Percentiles rank a stretch among this genome's conserved stretches.
phyloP scores from a whole-genome alignment of 345 rosid genomes.

The Gossypioides kirkii region DNA sequence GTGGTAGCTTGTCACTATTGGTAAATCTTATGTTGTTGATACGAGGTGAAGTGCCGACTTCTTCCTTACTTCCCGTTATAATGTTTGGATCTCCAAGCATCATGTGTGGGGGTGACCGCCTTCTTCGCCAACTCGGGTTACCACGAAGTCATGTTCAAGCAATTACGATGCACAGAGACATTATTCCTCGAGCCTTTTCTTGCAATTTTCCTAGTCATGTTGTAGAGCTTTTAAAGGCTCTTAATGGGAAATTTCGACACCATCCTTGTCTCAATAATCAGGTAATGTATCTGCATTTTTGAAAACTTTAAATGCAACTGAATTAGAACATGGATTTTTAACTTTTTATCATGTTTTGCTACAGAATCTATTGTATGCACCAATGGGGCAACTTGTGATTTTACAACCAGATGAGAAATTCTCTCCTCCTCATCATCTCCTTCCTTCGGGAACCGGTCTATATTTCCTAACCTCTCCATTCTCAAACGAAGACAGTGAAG shows the following conservation, averaged over 20 bases:
- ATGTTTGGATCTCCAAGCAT: slow-evolving; percentile 90
- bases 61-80: slow-evolving; percentile 81
- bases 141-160: slow-evolving; percentile 66
- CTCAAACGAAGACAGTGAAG: slow-evolving; percentile 35
- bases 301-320: neutral
- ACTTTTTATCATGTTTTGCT: slow-evolving; percentile 11
- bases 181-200: slow-evolving; percentile 95
- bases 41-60: slow-evolving; percentile 71
- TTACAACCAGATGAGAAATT: slow-evolving; percentile 86
- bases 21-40: slow-evolving; percentile 82
- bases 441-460: slow-evolving; percentile 89
- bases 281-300: slow-evolving; percentile 35
- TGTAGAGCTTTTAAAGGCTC: slow-evolving; percentile 73
- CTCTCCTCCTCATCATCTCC: slow-evolving; percentile 82
- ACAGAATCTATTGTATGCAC: slow-evolving; percentile 75
- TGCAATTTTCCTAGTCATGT: slow-evolving; percentile 82
- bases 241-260: slow-evolving; percentile 73
- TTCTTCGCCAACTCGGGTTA: slow-evolving; percentile 79
- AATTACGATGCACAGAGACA: slow-evolving; percentile 85
- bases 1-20: slow-evolving; percentile 88
- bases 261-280: slow-evolving; percentile 84
- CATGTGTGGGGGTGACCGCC: slow-evolving; percentile 89
- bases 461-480: slow-evolving; percentile 47
- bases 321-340: neutral
- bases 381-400: slow-evolving; percentile 92